Conservation (phyloP, 805 yeast species). For the Saccharomycopsis lassenensis region DNA sequence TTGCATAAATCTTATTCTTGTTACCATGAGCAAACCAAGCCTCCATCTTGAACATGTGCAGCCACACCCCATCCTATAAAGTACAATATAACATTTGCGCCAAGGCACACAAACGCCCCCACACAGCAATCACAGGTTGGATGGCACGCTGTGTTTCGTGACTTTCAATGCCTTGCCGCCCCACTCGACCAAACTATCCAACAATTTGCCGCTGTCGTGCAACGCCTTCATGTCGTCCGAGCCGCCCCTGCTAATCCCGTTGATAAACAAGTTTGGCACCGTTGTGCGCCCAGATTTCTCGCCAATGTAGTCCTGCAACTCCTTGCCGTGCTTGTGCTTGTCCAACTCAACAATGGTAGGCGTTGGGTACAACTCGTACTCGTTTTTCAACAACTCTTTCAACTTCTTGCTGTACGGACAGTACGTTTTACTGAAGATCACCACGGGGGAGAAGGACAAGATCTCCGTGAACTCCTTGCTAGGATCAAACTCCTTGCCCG, state of each 20-base stretch:
- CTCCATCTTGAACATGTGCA: no score
- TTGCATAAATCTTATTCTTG: no score
- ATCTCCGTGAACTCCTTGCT: constrained; percentile 46
- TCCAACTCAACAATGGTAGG: constrained; percentile 76
- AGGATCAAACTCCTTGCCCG: constrained; percentile 33
- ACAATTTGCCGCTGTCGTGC: constrained; percentile 46
- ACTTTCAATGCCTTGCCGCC: constrained; percentile 42
- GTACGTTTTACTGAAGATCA: constrained; percentile 40
- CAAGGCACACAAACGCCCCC: no score
- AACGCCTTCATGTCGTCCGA: constrained; percentile 65
- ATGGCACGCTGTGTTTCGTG: constrained; percentile 43
- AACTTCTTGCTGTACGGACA: constrained; percentile 73
- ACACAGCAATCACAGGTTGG: constrained; percentile 32
- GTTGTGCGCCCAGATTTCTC: constrained; percentile 67
- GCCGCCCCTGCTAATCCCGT: constrained; percentile 75
- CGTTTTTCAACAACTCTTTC: constrained; percentile 51
- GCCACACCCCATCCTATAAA: no score
- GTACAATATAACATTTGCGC: no score
- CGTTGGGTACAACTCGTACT: constrained; percentile 61
- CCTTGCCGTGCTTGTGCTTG: constrained; percentile 62
- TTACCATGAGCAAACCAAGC: no score
- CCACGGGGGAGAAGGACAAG: constrained; percentile 51
- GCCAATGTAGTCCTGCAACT: constrained; percentile 62
- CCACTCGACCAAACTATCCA: constrained; percentile 48
- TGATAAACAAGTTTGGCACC: constrained; percentile 82